Conservation (phyloP, 2,329 filamentous ascomycete genomes). For the Ceratocystis variospora region DNA sequence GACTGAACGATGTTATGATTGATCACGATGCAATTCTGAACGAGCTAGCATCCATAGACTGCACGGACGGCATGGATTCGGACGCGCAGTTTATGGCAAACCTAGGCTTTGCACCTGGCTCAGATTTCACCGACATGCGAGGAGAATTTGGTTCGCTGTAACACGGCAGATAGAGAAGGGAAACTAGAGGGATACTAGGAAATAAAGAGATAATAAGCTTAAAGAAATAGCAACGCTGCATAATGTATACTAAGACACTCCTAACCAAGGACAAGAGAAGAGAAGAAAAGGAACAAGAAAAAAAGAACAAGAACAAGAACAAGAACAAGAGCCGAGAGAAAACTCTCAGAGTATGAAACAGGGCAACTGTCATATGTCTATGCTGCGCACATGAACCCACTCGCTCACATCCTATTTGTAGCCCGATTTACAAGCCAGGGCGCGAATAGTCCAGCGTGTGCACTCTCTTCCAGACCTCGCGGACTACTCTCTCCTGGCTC, state of each 20-base stretch:
- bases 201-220: neutral
- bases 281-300: neutral
- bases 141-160: slow-evolving; percentile 28
- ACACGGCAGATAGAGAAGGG: neutral
- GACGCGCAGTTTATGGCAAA: slow-evolving; percentile 55
- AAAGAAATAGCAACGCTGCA: slow-evolving; percentile 3
- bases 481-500: slow-evolving; percentile 54
- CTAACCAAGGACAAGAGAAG: neutral
- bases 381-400: neutral
- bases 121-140: slow-evolving; percentile 41
- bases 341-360: neutral
- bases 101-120: slow-evolving; percentile 49
- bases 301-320: neutral
- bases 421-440: neutral
- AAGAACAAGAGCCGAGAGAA: neutral
- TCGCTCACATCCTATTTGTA: neutral
- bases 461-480: slow-evolving; percentile 61
- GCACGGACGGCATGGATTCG: slow-evolving; percentile 35
- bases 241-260: neutral
- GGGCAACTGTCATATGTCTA: neutral
- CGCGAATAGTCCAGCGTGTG: slow-evolving; percentile 51
- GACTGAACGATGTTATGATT: slow-evolving; percentile 20
- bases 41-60: slow-evolving; percentile 39
- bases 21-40: slow-evolving; percentile 41
- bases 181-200: neutral